phyloP scores from a whole-genome alignment of 140 eudicot genomes.

The Oenanthe javanica region DNA sequence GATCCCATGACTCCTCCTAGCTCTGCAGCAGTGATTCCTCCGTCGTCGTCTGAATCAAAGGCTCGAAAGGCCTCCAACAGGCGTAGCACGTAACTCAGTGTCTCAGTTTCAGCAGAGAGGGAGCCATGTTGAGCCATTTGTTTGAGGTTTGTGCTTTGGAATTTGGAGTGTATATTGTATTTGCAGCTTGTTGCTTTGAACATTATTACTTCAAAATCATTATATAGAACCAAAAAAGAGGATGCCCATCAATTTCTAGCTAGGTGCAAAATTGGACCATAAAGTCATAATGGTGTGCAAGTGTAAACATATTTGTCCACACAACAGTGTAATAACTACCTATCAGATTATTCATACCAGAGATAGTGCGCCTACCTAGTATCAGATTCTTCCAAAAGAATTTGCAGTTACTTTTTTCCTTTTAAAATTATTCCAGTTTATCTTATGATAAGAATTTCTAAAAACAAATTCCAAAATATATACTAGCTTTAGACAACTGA shows the following conservation, averaged over 20 bases:
- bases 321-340: not conserved
- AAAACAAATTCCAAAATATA: not conserved
- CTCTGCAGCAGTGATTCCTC: constrained; percentile 24
- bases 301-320: not conserved
- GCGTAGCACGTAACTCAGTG: constrained; percentile 27
- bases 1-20: constrained; percentile 35
- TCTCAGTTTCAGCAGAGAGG: constrained; percentile 21
- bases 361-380: not conserved
- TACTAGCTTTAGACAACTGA: not conserved
- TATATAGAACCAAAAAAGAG: not conserved
- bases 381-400: not conserved
- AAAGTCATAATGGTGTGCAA: not conserved
- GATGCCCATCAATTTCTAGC: not conserved
- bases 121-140: constrained; percentile 24
- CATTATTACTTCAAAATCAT: not conserved
- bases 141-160: not conserved
- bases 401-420: not conserved
- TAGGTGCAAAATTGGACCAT: not conserved
- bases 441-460: not conserved
- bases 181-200: not conserved
- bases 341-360: not conserved
- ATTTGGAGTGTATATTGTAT: not conserved
- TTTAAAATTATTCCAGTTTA: not conserved
- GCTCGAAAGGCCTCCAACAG: constrained; percentile 32
- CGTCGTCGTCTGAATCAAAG: constrained; percentile 34